Evolutionary conservation across 2,329 filamentous ascomycete genomes (phyloP), one percentile per base, ranked within the genome.

Genomic region (Aaosphaeria arxii): DNA sequence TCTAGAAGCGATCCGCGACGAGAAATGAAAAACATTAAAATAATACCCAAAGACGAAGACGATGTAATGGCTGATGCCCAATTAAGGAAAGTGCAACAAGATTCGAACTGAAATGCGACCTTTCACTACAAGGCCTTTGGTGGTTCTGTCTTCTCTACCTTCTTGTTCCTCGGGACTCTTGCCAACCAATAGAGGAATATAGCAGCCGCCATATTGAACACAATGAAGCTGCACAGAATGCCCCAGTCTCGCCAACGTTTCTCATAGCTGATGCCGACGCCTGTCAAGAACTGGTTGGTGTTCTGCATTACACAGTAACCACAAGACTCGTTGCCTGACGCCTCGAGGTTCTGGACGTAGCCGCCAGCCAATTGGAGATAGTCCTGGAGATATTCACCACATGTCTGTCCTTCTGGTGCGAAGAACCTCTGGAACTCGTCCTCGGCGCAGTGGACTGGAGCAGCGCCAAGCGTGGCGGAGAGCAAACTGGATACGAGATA

Each of bases 401-500:
- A 91, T 0, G 79, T 87, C 30, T 73, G 50, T n/a, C 77, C 77
- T 1, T 67, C 49, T 0, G 80, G 78, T 0, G 88, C 83, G 6
- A 79, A 66, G 62, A 95, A 84, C 5, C 69, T 64, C 13, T 87
- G 74, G 49, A 81, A 77, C 64, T 95, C 90, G 63, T 86, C 86
- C 4, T 64, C 54, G 0, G 87, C 80, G 66, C 89, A 95, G 0
- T 64, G 56, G 32, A 90, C 81, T 0, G 70, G 40, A 0, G 81
- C 80, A 55, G 85, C 84, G 36, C 86, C 85, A 4, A 95, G 72
- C 1, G 81, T 87, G 0, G 81, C 81, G 0, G 84, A 78, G 0
- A 90, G 66, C 71, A 94, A 82, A n/a, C 83, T 87, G 6, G 78
- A 78, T 11, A 91, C 81, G 5, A 91, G 73, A 64, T 94, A 95